These are phyloP conservation scores for Taphrina communis DNA, from an alignment of 1,139 yeast genomes.

Conservation along the genomic window DNA sequence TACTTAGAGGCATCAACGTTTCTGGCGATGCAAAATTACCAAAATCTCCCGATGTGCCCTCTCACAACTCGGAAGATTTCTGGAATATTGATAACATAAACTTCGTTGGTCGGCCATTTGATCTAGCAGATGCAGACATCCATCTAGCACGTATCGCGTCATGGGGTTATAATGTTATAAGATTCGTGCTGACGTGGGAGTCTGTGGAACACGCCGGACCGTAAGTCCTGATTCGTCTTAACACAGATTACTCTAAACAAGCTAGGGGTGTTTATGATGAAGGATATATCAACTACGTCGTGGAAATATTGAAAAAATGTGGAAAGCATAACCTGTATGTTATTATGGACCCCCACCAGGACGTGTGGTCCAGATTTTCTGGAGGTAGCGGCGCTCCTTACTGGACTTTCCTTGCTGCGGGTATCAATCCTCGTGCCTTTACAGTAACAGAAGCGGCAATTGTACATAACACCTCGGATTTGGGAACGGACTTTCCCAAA, in stretches of 20 bases:
- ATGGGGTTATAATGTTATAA: conserved; percentile 80
- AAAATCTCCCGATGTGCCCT: conserved; percentile 60
- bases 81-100: conserved; percentile 73
- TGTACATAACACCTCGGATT: conserved; percentile 61
- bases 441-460: conserved; percentile 74
- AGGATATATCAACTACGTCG: conserved; percentile 73
- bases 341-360: conserved; percentile 89
- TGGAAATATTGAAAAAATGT: conserved; percentile 64
- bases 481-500: conserved; percentile 63
- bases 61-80: conserved; percentile 62
- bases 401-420: conserved; percentile 97
- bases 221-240: conserved; percentile 29
- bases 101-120: conserved; percentile 82
- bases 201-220: conserved; percentile 91
- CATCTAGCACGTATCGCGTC: conserved; percentile 74
- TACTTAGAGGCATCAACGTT: conserved; percentile 79
- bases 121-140: conserved; percentile 69
- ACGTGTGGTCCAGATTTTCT: conserved; percentile 85
- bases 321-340: conserved; percentile 74
- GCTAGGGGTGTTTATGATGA: conserved; percentile 69
- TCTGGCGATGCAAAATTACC: conserved; percentile 83
- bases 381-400: conserved; percentile 98
- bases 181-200: conserved; percentile 88
- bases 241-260: neutral
- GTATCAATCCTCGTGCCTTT: conserved; percentile 77